These are phyloP conservation scores for Colletotrichum orchidophilum DNA, from an alignment of 2,329 filamentous ascomycete species.

Conservation along the genomic window DNA sequence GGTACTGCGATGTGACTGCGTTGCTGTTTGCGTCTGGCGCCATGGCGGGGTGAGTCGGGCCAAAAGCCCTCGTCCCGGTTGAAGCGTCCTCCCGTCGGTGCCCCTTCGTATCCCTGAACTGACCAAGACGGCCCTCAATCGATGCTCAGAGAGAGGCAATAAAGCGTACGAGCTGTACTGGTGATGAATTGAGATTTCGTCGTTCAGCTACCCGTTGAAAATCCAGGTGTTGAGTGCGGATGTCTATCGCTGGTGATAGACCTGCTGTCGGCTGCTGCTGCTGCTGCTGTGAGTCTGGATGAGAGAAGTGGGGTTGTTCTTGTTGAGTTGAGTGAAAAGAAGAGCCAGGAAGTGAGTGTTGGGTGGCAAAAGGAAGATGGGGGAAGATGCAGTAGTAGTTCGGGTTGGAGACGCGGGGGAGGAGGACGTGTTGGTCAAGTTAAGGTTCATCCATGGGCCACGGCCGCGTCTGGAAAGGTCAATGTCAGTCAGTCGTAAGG, in stretches of 20 bases:
- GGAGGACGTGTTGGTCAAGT: slow-evolving; percentile 18
- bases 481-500: slow-evolving; percentile 16
- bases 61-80: slow-evolving; percentile 10
- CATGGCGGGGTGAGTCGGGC: slow-evolving; percentile 21
- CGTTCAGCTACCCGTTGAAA: neutral
- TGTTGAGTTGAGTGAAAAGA: neutral
- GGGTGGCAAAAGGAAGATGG: neutral
- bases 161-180: neutral
- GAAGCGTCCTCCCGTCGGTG: neutral
- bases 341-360: too few relatives aligned
- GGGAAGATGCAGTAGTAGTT: neutral
- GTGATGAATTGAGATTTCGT: neutral
- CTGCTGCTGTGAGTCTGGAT: neutral
- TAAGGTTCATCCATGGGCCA: slow-evolving; percentile 31
- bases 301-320: neutral
- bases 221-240: neutral
- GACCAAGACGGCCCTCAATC: neutral
- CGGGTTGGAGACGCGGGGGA: slow-evolving; percentile 14
- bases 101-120: neutral
- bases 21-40: slow-evolving; percentile 16
- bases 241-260: neutral
- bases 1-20: neutral
- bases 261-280: neutral
- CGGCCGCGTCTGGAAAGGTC: slow-evolving; percentile 33
- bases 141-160: neutral